Base-by-base conservation (phyloP, 2,329 filamentous ascomycete genomes). In the Cladosporium sphaerospermum region DNA sequence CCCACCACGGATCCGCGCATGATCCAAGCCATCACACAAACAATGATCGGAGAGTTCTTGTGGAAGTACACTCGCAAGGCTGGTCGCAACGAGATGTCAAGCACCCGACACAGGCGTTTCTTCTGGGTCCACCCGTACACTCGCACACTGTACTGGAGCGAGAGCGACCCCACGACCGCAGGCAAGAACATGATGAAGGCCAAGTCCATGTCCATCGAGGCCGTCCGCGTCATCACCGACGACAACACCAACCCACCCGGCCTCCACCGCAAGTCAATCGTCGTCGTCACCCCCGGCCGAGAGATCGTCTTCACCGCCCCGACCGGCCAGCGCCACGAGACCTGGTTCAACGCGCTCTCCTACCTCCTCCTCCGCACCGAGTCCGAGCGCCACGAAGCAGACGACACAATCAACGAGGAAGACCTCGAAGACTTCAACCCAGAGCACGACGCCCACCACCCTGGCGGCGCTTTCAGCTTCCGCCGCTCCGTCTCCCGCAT, bases 81-180 rank as follows among this genome's bases (percentile, higher is more conserved):
- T 55, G 91, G 90, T n/a, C 85, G 92, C 19, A 87, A 84, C 52
- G 88, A 90, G 58, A 83, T 95, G 72, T 97, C 91, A 0, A 86
- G 85, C 62, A 95, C 91, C 53, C 83, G 93, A 49, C 93, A 99
- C 71, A 83, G 89, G 57, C 85, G 93, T 32, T 99, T 96, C 77
- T 99, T 99, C 79, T 99, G 93, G 93, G 89, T 99, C 18, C 93
- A 99, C 67, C 93, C 93, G 0, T 99, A 97, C 71, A 99, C 92
- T 3, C 83, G 91, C 46, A 96, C 92, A 4, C 72, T 99, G 62
- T 97, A 97, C 77, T 99, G 93, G 93, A 95, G 91, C 67, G 88
- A 95, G 60, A 80, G 85, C 51, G 91, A 97, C 67, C 93, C 93
- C 6, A 85, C 88, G 31, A 80, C 78, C 44, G 87, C 85, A 44